Base-by-base conservation (phyloP, 2,329 filamentous ascomycete genomes). In the Cordyceps farinosa region DNA sequence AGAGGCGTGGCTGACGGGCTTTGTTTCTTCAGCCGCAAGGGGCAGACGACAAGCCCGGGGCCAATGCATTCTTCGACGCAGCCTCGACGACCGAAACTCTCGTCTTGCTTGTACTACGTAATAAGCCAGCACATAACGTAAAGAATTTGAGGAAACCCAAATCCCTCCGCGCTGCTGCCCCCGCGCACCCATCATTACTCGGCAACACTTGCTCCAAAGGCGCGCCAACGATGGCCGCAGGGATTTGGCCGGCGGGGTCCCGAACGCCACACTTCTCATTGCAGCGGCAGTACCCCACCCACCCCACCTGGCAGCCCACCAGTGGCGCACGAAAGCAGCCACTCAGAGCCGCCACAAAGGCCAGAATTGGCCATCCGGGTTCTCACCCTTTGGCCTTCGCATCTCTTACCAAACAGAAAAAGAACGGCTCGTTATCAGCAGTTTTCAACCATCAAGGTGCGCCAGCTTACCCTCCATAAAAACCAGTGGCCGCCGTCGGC, bases 281-380 rank as follows among this genome's bases (percentile, higher is more conserved):
- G 15, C 29, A 36, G 29, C 29, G 51, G 30, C 27, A 27, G 22
- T 22, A 22, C 22, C 22, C 34, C 27, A n/a, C 45, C 32, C 34
- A 48, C 29, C 30, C 29, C 29, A 34, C 50, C 10, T 34, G 3
- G 17, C 15, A 6, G 11, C 34, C 48, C 38, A 40, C 47, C 11
- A 9, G 36, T 27, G 38, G 58, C 47, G 48, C 48, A 45, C 50
- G 27, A 11, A 53, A 36, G 29, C 52, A 62, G 52, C 60, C 60
- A 56, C 42, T 62, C 60, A 62, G 32, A 55, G 34, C n/a, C 13
- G 5, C 22, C 10, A 36, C 15, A 42, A 44, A 17, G 2, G 15
- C 44, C 52, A 40, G 5, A 51, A 62, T 47, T 36, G 58, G 53
- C 63, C 63, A 65, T 65, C 63, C 55, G 54, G 63, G 63, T 65